Evolutionary conservation across 2,329 filamentous ascomycete genomes (phyloP).

Genomic region (Plectosphaerella sp.): DNA sequence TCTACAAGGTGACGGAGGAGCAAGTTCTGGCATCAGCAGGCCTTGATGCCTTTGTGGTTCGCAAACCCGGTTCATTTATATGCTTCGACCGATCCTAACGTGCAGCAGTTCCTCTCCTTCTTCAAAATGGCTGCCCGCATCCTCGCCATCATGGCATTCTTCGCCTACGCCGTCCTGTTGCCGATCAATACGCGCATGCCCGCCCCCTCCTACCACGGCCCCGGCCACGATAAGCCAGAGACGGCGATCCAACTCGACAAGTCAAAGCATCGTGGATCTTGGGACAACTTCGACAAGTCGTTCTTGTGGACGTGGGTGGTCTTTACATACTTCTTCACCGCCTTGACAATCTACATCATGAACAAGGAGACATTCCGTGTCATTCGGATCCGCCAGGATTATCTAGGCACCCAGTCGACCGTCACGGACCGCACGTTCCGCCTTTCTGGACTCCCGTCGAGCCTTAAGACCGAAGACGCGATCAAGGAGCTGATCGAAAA

Average conservation of each 20-base stretch:
- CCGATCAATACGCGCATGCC: constrained; percentile 69
- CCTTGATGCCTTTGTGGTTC: constrained; percentile 86
- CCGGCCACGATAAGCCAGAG: constrained; percentile 2
- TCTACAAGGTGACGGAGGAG: constrained; percentile 83
- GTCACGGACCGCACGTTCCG: constrained; percentile 92
- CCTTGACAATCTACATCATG: constrained; percentile 76
- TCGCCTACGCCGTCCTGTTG: constrained; percentile 74
- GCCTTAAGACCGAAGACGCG: constrained; percentile 74
- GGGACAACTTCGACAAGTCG: constrained; percentile 21
- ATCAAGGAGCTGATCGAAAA: constrained; percentile 86
- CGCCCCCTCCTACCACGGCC: too few relatives aligned
- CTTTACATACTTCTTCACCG: constrained; percentile 93
- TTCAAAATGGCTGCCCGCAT: constrained; percentile 94
- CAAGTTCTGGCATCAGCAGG: constrained; percentile 87
- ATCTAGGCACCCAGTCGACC: constrained; percentile 90
- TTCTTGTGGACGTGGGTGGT: constrained; percentile 91
- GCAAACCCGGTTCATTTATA: neutral
- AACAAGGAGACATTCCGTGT: constrained; percentile 79
- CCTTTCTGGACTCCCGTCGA: constrained; percentile 77
- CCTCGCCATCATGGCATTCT: constrained; percentile 73
- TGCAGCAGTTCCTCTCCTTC: constrained; percentile 70
- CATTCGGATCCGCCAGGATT: constrained; percentile 82
- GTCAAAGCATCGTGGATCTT: neutral
- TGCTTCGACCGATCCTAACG: neutral
- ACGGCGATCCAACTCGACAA: neutral